Percentiles rank a stretch among this genome's conserved stretches.
Conservation (phyloP, 352 stramenopile species). For the Poterioochromonas sp. region DNA sequence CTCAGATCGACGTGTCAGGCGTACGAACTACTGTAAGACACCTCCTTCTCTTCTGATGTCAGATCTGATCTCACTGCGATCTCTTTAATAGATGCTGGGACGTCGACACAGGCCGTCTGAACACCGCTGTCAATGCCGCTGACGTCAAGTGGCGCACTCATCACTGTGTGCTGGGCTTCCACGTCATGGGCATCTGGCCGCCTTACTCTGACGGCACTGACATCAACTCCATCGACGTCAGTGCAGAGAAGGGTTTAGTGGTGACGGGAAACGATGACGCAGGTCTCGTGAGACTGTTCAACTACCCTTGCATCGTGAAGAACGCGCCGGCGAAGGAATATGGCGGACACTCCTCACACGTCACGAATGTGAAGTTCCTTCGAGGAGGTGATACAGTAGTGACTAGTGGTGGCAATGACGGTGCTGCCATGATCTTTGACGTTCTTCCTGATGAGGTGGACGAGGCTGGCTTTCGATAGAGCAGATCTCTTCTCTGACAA, state of each 20-base stretch:
- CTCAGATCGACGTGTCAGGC: background rate
- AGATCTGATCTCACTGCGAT: background rate
- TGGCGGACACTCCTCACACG: conserved; percentile 49
- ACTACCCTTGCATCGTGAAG: conserved; percentile 54
- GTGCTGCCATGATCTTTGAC: background rate
- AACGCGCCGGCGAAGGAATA: conserved; percentile 54
- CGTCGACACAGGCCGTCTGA: background rate
- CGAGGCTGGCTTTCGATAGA: too few species aligned
- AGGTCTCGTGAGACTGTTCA: conserved; percentile 56
- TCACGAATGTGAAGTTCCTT: conserved; percentile 52
- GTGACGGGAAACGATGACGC: conserved; percentile 63
- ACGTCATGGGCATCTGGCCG: conserved; percentile 27
- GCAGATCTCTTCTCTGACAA: too few species aligned
- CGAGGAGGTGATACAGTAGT: background rate
- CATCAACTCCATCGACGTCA: conserved; percentile 15
- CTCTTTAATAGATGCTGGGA: conserved; percentile 5
- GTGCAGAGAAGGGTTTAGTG: conserved; percentile 3
- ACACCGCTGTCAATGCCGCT: background rate
- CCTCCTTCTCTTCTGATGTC: too few species aligned
- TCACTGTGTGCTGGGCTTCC: conserved; percentile 7
- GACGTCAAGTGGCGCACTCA: conserved; percentile 1
- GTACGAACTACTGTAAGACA: conserved; percentile 18
- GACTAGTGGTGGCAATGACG: conserved; percentile 12
- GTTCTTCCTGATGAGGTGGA: too few species aligned
- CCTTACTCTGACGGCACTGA: conserved; percentile 21